Conservation (phyloP, 2,329 filamentous ascomycete genomes). For the Beauveria sp. region DNA sequence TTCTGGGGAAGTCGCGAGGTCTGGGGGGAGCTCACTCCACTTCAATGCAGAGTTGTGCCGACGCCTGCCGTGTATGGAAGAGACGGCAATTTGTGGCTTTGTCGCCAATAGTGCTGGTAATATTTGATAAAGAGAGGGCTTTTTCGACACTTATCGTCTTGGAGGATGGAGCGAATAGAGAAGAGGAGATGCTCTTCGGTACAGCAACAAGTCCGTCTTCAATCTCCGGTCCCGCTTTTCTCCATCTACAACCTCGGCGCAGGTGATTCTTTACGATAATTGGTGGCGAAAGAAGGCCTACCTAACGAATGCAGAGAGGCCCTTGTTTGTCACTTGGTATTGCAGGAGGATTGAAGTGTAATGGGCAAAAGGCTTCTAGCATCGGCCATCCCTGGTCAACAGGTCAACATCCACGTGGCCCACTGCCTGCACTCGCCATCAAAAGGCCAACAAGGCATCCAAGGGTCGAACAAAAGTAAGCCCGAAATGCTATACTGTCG, state of each 20-base stretch:
- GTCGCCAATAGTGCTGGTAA: background rate
- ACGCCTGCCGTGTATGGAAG: too few relatives aligned
- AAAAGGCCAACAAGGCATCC: too few relatives aligned
- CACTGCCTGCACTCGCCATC: background rate
- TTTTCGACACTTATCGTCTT: background rate
- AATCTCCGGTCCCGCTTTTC: slow-evolving; percentile 4
- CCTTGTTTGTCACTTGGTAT: background rate
- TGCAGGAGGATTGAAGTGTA: too few relatives aligned
- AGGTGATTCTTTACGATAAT: background rate
- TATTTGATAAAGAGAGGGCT: background rate
- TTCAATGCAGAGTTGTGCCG: background rate
- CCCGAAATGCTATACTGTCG: too few relatives aligned
- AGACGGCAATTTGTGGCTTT: background rate
- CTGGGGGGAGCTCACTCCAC: slow-evolving; percentile 2
- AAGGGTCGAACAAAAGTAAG: too few relatives aligned
- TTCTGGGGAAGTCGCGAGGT: slow-evolving; percentile 2
- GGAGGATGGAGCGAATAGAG: background rate
- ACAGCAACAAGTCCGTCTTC: background rate
- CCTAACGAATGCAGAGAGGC: too few relatives aligned
- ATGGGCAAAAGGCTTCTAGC: background rate
- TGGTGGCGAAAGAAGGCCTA: too few relatives aligned
- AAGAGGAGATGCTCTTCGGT: background rate
- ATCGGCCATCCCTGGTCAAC: background rate
- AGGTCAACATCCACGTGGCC: background rate
- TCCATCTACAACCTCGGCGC: background rate